phyloP scores from a whole-genome alignment of 2,329 filamentous ascomycete species.

The Emergomyces orientalis region DNA sequence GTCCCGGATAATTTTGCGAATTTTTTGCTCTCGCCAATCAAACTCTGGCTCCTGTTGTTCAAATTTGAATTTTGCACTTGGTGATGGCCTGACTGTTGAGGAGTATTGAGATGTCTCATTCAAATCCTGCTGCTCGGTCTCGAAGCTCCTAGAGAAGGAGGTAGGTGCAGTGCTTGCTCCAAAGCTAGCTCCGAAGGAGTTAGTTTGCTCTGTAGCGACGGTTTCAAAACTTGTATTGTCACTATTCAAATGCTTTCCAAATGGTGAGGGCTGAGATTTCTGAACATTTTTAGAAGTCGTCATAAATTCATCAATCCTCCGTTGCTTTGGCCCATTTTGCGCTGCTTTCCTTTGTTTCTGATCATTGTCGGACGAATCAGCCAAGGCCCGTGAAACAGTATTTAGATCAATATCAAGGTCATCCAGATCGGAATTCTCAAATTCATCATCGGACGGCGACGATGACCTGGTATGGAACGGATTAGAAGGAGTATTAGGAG shows the following conservation, averaged over 20 bases:
- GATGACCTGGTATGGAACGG: not conserved
- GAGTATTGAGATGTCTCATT: constrained; percentile 7
- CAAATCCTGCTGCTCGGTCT: not conserved
- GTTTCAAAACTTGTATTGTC: constrained; percentile 11
- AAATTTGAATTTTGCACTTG: not conserved
- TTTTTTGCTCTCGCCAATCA: constrained; percentile 9
- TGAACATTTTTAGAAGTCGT: not conserved
- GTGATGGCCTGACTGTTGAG: not conserved
- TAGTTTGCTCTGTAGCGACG: not conserved
- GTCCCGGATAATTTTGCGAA: constrained; percentile 21
- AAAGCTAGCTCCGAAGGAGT: constrained; percentile 11
- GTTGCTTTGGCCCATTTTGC: not conserved
- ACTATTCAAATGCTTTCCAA: not conserved
- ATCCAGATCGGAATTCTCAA: constrained; percentile 17
- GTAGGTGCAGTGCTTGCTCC: constrained; percentile 10
- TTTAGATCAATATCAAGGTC: constrained; percentile 10
- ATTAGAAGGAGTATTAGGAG: constrained; percentile 19
- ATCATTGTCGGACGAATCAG: constrained; percentile 16
- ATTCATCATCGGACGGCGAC: constrained; percentile 15
- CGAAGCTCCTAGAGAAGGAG: constrained; percentile 8
- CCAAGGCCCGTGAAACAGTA: constrained; percentile 11
- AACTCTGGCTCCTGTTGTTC: not conserved
- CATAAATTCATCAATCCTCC: constrained; percentile 11
- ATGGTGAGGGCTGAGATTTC: not conserved
- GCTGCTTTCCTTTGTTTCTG: constrained; percentile 12